Conservation (phyloP, 2,329 filamentous ascomycete species). For the Aspergillus viridinutans region DNA sequence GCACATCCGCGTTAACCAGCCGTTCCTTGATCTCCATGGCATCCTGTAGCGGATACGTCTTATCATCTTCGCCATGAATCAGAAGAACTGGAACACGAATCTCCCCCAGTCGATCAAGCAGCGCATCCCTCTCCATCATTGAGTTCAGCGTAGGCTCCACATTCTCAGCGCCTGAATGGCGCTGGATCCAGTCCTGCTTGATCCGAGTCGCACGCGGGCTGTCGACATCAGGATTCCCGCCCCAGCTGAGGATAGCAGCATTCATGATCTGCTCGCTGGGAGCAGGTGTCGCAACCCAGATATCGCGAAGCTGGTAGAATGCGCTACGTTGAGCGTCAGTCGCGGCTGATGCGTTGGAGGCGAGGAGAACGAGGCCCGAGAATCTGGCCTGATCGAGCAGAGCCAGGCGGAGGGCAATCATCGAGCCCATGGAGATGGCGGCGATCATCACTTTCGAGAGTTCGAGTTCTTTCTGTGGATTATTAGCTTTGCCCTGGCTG, state of each 20-base stretch:
- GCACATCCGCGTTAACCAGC: neutral
- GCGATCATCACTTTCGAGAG: neutral
- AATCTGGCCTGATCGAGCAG: neutral
- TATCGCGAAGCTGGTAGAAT: constrained; percentile 1
- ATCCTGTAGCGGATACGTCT: constrained; percentile 1
- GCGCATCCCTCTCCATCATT: neutral
- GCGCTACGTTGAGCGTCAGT: neutral
- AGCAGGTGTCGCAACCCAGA: constrained; percentile 1
- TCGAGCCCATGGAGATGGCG: constrained; percentile 2
- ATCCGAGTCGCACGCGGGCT: neutral
- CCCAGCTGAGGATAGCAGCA: constrained; percentile 1
- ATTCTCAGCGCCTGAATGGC: constrained; percentile 1
- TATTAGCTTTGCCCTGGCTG: neutral
- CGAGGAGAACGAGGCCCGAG: neutral
- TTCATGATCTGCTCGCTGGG: constrained; percentile 1
- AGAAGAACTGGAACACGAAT: neutral
- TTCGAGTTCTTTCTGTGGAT: neutral
- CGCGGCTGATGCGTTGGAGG: neutral
- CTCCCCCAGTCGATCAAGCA: constrained; percentile 1
- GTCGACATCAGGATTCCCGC: neutral
- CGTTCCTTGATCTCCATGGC: neutral
- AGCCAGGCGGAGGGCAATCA: constrained; percentile 1
- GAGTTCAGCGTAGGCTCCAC: neutral
- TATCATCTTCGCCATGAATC: constrained; percentile 1
- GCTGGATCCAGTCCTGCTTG: neutral